Percentiles rank a stretch among this genome's conserved stretches.
Conservation (phyloP, 805 yeast species). For the Ogataea dorogensis region DNA sequence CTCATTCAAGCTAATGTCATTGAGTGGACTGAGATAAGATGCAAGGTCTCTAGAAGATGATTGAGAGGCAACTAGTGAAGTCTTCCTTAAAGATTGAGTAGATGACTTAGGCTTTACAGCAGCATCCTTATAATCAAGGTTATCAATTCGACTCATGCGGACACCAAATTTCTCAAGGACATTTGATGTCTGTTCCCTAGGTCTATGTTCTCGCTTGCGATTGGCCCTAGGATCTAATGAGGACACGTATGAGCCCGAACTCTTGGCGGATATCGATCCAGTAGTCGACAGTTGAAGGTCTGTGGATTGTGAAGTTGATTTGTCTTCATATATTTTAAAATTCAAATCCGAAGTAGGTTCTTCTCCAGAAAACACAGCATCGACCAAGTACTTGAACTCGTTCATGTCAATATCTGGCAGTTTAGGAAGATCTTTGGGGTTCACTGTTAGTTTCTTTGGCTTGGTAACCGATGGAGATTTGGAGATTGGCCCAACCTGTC, state of each 20-base stretch:
- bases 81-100: neutral
- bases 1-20: conserved; percentile 20
- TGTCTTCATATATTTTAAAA: conserved; percentile 3
- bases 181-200: conserved; percentile 15
- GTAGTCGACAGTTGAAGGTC: no score
- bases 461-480: neutral
- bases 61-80: conserved; percentile 1
- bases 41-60: conserved; percentile 31
- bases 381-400: conserved; percentile 33
- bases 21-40: conserved; percentile 20
- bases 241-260: conserved; percentile 1
- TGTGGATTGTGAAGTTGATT: no score
- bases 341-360: neutral
- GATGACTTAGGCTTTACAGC: neutral
- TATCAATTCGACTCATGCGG: conserved; percentile 27
- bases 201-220: neutral
- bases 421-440: conserved; percentile 28
- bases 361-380: conserved; percentile 29
- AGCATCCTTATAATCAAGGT: conserved; percentile 1
- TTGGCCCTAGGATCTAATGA: conserved; percentile 28
- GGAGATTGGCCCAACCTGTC: neutral
- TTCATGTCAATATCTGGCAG: conserved; percentile 28
- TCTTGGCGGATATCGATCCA: neutral
- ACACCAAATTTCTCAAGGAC: conserved; percentile 32
- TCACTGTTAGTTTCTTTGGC: conserved; percentile 15